Conservation (phyloP, 2,329 filamentous ascomycete species). For the Ascosphaera acerosa region DNA sequence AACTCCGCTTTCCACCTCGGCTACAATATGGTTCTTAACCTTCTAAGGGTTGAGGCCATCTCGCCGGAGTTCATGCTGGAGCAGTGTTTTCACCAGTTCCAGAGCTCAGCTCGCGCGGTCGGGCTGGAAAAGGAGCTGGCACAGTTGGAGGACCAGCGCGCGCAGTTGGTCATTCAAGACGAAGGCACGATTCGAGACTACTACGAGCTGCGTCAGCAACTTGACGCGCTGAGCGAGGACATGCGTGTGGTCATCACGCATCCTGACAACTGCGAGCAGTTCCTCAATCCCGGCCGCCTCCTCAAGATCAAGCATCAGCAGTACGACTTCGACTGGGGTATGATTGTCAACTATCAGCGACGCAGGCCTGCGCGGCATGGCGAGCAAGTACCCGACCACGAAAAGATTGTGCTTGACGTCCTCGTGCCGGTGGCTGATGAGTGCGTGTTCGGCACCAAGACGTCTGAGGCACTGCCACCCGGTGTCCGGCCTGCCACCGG, state of each 20-base stretch:
- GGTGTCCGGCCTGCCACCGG: constrained; percentile 33
- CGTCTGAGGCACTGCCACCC: constrained; percentile 36
- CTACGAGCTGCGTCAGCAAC: constrained; percentile 64
- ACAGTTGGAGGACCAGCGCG: constrained; percentile 49
- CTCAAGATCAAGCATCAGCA: constrained; percentile 61
- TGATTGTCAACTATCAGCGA: constrained; percentile 47
- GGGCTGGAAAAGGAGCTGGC: constrained; percentile 60
- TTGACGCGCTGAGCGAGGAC: constrained; percentile 62
- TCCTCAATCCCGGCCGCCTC: constrained; percentile 65
- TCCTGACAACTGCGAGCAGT: constrained; percentile 62
- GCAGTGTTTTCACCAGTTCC: constrained; percentile 93
- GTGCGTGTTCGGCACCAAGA: constrained; percentile 27
- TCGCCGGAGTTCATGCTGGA: constrained; percentile 98
- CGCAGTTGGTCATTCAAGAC: constrained; percentile 53
- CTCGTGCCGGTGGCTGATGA: constrained; percentile 37
- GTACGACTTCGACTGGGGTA: constrained; percentile 83
- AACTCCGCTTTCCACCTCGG: constrained; percentile 95
- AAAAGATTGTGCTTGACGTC: constrained; percentile 64
- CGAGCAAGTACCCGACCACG: constrained; percentile 41
- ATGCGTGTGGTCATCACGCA: constrained; percentile 84
- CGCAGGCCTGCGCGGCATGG: constrained; percentile 41
- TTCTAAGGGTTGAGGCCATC: constrained; percentile 95
- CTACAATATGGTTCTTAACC: constrained; percentile 97
- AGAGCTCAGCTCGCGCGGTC: constrained; percentile 74
- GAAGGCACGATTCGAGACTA: constrained; percentile 83